Evolutionary conservation across 2,329 filamentous ascomycete genomes (phyloP).

Genomic region (Ascochyta pisi): DNA sequence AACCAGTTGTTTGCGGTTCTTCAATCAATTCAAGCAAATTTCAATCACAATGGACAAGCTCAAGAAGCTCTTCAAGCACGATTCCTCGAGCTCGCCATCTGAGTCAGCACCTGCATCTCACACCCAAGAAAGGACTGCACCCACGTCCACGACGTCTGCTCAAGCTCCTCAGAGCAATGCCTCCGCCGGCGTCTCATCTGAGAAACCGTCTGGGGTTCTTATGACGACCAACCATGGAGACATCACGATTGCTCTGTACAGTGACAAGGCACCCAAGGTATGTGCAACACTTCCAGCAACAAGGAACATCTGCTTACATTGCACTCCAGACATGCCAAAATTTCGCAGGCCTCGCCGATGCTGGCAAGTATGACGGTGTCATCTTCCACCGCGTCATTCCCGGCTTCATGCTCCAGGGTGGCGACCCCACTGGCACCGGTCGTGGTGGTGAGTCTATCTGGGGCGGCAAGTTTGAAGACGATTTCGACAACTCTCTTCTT

Average conservation of each 20-base stretch:
- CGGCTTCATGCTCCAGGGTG: constrained; percentile 95
- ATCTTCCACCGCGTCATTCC: constrained; percentile 95
- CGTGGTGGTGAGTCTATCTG: constrained; percentile 89
- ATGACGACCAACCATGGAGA: constrained; percentile 66
- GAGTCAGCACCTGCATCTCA: neutral
- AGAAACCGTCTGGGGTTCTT: constrained; percentile 1
- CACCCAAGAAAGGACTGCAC: neutral
- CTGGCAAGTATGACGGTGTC: constrained; percentile 87
- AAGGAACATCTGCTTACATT: neutral
- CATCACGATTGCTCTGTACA: constrained; percentile 89
- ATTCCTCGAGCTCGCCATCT: neutral
- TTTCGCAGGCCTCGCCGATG: constrained; percentile 78
- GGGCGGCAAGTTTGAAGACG: constrained; percentile 92
- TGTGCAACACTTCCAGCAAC: neutral
- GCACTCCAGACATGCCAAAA: constrained; percentile 72
- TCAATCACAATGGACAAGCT: constrained; percentile 10
- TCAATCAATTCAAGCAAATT: neutral
- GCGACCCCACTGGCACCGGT: constrained; percentile 92
- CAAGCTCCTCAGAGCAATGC: constrained; percentile 2
- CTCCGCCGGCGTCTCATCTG: neutral
- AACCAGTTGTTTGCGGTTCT: neutral
- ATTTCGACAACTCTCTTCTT: constrained; percentile 78
- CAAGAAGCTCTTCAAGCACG: constrained; percentile 13
- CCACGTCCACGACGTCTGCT: neutral
- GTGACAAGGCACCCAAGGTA: constrained; percentile 76